Evolutionary conservation across 2,329 filamentous ascomycete species (phyloP).

Genomic region (Aspergillus texensis): DNA sequence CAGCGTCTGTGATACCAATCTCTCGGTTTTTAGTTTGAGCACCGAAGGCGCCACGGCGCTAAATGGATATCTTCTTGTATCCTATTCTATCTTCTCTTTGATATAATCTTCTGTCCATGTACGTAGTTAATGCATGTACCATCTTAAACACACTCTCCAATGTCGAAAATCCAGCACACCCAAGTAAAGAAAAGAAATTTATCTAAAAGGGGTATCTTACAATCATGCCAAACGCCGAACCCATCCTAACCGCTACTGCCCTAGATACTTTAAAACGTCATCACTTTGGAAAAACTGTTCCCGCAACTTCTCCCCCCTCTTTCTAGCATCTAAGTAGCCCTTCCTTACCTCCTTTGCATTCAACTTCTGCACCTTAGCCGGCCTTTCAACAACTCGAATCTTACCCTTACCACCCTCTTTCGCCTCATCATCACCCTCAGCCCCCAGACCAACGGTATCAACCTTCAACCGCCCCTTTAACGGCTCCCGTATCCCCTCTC

Average conservation of each 20-base stretch:
- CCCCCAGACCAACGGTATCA: conserved; percentile 74
- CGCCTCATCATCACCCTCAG: conserved; percentile 33
- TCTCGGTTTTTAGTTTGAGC: conserved; percentile 15
- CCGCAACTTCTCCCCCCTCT: conserved; percentile 64
- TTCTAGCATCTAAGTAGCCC: conserved; percentile 63
- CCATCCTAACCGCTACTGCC: conserved; percentile 28
- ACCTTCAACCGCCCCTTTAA: conserved; percentile 73
- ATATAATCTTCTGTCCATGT: conserved; percentile 8
- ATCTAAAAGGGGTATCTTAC: conserved; percentile 10
- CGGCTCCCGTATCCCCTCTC: conserved; percentile 73
- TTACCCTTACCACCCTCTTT: conserved; percentile 28
- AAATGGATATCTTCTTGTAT: conserved; percentile 9
- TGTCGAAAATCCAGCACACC: background rate
- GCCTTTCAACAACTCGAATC: conserved; percentile 36
- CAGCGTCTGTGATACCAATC: conserved; percentile 40
- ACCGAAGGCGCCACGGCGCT: conserved; percentile 14
- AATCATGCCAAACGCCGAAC: conserved; percentile 5
- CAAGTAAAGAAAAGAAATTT: background rate
- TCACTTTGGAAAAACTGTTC: conserved; percentile 73
- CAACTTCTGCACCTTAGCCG: conserved; percentile 54
- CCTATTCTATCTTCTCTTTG: conserved; percentile 2
- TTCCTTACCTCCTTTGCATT: conserved; percentile 72
- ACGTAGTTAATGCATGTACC: conserved; percentile 10
- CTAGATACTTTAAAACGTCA: conserved; percentile 76
- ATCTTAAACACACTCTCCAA: background rate